phyloP scores from a whole-genome alignment of 2,329 filamentous ascomycete genomes.

The Aspergillus neoniger region DNA sequence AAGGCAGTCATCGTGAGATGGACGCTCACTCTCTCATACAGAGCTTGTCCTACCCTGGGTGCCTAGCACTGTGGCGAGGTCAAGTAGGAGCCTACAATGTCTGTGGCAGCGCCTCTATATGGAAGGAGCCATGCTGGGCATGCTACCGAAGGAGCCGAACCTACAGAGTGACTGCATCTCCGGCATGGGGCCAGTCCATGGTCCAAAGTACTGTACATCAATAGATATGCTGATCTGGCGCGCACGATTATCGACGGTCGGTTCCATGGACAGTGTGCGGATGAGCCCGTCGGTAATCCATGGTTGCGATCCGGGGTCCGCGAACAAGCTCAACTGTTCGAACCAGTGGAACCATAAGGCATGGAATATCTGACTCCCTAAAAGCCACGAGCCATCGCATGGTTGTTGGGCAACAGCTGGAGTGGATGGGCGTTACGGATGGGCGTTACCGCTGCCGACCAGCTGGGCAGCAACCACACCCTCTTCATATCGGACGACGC shows the following conservation, averaged over 20 bases:
- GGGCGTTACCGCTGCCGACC: slow-evolving; percentile 35
- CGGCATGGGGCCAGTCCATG: background rate
- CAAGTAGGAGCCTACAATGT: background rate
- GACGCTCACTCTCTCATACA: background rate
- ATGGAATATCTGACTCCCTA: slow-evolving; percentile 1
- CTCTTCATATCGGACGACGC: slow-evolving; percentile 7
- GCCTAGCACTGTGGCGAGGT: background rate
- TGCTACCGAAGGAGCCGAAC: background rate
- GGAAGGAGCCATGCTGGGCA: background rate
- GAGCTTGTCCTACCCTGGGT: background rate
- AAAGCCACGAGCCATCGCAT: slow-evolving; percentile 2
- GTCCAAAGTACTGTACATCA: slow-evolving; percentile 3
- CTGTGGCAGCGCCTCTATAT: background rate
- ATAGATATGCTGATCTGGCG: background rate
- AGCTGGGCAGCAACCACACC: slow-evolving; percentile 39
- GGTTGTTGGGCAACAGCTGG: slow-evolving; percentile 23
- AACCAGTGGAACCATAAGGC: slow-evolving; percentile 16
- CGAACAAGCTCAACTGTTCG: slow-evolving; percentile 4
- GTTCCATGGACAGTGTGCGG: slow-evolving; percentile 9
- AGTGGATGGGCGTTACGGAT: slow-evolving; percentile 35
- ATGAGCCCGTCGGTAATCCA: slow-evolving; percentile 4
- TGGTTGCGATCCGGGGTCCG: slow-evolving; percentile 1
- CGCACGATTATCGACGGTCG: background rate
- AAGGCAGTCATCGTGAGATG: background rate
- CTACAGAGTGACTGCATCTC: background rate